These are phyloP conservation scores for Solanum chilense DNA, from an alignment of 257 asterid species.

Conservation along the genomic window DNA sequence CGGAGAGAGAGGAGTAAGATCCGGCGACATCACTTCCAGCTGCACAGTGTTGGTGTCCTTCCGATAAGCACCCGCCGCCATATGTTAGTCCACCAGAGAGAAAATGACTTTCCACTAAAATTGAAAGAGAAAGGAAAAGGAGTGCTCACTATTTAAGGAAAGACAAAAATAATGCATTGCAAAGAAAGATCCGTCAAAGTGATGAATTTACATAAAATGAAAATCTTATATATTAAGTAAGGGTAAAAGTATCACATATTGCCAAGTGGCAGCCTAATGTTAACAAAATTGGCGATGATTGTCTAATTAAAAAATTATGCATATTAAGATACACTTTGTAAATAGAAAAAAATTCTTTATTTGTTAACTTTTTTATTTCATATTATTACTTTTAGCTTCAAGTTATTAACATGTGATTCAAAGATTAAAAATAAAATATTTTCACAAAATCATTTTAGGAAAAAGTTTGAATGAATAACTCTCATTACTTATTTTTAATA, in stretches of 20 bases:
- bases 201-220: background rate
- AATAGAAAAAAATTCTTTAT: too few species aligned
- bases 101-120: background rate
- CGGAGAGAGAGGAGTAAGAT: background rate
- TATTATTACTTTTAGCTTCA: background rate
- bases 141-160: background rate
- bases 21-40: background rate
- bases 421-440: too few species aligned
- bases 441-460: background rate
- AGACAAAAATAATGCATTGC: background rate
- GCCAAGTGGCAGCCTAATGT: background rate
- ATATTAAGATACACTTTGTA: too few species aligned
- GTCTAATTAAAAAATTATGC: background rate
- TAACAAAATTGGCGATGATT: background rate
- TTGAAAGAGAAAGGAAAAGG: background rate
- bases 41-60: background rate
- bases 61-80: background rate
- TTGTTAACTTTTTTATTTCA: background rate
- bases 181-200: background rate
- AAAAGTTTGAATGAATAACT: background rate
- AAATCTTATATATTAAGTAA: too few species aligned
- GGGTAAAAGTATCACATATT: background rate
- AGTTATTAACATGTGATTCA: background rate
- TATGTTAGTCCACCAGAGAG: background rate
- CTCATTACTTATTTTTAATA: background rate